Percentiles rank a stretch among this genome's conserved stretches.
phyloP scores from a whole-genome alignment of 768 basidiomycete species.

The Collybia mongolica region DNA sequence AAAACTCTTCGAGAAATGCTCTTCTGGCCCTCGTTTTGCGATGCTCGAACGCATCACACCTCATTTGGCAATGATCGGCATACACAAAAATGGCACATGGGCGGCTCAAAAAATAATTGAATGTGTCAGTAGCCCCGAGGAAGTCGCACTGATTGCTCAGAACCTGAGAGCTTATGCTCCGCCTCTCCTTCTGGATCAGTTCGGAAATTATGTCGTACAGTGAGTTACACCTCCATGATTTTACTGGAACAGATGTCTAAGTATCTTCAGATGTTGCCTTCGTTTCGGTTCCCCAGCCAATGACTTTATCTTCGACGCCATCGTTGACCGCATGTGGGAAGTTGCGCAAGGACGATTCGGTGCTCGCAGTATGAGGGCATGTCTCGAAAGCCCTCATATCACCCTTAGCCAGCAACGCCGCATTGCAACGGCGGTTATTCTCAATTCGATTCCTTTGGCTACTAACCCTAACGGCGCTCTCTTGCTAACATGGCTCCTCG shows the following conservation, averaged over 20 bases:
- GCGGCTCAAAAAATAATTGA: conserved; percentile 99
- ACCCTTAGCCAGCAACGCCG: conserved; percentile 91
- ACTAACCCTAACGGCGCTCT: conserved; percentile 98
- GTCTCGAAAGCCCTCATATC: conserved; percentile 88
- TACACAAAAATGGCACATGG: conserved; percentile 99
- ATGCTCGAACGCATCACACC: conserved; percentile 95
- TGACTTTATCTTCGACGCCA: conserved; percentile 97
- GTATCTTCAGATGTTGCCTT: conserved; percentile 70
- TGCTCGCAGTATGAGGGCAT: conserved; percentile 96
- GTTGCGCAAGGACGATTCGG: conserved; percentile 97
- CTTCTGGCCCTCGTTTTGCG: conserved; percentile 69
- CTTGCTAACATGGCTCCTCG: conserved; percentile 93
- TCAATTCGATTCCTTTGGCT: conserved; percentile 96
- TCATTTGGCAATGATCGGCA: conserved; percentile 95
- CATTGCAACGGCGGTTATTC: conserved; percentile 88
- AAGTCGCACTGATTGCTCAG: conserved; percentile 80
- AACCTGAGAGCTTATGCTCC: conserved; percentile 91
- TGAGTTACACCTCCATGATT: conserved; percentile 36
- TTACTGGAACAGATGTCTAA: not conserved
- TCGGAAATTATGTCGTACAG: conserved; percentile 93
- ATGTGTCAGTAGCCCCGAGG: conserved; percentile 85
- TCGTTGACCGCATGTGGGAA: conserved; percentile 98
- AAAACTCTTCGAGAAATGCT: conserved; percentile 93
- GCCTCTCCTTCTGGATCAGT: conserved; percentile 90
- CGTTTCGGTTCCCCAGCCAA: conserved; percentile 88